A percentile compares a stretch with the other conserved stretches of the same genome.
These are phyloP conservation scores for Lactarius sp. DNA, from an alignment of 768 basidiomycete species.

Conservation along the genomic window DNA sequence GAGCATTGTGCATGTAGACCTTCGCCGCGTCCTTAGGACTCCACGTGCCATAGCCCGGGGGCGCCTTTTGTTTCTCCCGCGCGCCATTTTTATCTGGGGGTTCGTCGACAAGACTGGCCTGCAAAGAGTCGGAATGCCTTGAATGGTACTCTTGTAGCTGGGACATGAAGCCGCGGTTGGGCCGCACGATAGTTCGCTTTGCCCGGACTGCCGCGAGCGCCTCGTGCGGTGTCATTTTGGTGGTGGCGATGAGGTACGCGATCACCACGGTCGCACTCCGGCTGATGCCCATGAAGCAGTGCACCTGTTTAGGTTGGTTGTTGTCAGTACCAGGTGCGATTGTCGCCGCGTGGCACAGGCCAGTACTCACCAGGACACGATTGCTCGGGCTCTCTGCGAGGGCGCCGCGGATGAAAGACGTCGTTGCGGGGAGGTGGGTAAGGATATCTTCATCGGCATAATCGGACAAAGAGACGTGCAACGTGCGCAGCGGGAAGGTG, in stretches of 20 bases:
- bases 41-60: neutral
- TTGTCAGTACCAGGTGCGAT: neutral
- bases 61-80: neutral
- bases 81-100: neutral
- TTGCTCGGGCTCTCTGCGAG: slow-evolving; percentile 40
- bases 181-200: slow-evolving; percentile 29
- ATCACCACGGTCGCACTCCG: slow-evolving; percentile 72
- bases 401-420: slow-evolving; percentile 48
- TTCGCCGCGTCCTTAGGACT: neutral
- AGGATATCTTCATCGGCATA: slow-evolving; percentile 39
- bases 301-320: slow-evolving; percentile 45
- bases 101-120: neutral
- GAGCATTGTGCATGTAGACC: neutral
- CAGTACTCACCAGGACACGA: slow-evolving; percentile 45
- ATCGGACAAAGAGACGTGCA: slow-evolving; percentile 53
- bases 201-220: slow-evolving; percentile 28
- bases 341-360: neutral
- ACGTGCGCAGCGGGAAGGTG: slow-evolving; percentile 34
- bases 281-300: slow-evolving; percentile 72
- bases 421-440: slow-evolving; percentile 44
- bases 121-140: slow-evolving; percentile 4
- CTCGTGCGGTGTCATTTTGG: slow-evolving; percentile 28
- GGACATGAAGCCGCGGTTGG: slow-evolving; percentile 34
- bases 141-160: slow-evolving; percentile 30
- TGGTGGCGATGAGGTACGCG: slow-evolving; percentile 47